Percentiles rank a stretch among this genome's conserved stretches.
Conservation (phyloP, 176 grass and related monocot species). For the Raddia distichophylla region DNA sequence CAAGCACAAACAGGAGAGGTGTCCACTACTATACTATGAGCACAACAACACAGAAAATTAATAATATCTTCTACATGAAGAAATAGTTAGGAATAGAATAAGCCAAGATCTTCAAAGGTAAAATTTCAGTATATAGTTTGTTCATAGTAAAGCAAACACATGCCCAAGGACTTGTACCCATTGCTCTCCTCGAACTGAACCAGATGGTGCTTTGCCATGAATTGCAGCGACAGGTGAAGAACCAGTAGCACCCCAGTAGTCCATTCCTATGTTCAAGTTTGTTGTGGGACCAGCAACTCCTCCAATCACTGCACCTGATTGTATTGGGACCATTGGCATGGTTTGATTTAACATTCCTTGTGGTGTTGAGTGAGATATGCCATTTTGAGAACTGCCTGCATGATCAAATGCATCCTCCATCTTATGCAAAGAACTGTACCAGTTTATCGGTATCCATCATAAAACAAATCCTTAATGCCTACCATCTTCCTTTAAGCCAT, state of each 20-base stretch:
- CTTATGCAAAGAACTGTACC: constrained; percentile 32
- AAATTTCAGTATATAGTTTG: constrained; percentile 17
- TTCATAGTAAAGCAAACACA: constrained; percentile 21
- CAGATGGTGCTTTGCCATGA: constrained; percentile 45
- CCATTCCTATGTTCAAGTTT: constrained; percentile 85
- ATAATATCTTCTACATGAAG: not conserved
- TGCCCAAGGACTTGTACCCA: constrained; percentile 54
- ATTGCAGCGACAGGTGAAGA: constrained; percentile 58
- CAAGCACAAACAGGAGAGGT: not conserved
- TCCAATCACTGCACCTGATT: constrained; percentile 55
- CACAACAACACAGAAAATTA: not conserved
- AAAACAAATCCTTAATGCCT: constrained; percentile 28
- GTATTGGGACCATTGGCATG: constrained; percentile 62
- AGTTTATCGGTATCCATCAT: constrained; percentile 23
- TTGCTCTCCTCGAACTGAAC: constrained; percentile 54
- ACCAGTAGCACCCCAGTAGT: constrained; percentile 72
- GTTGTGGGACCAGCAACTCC: constrained; percentile 68
- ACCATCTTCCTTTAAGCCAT: constrained; percentile 64
- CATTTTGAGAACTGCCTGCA: constrained; percentile 66
- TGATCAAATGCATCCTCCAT: constrained; percentile 41
- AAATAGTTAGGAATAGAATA: constrained; percentile 8
- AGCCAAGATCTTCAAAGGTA: not conserved
- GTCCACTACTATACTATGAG: not conserved
- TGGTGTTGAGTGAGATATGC: constrained; percentile 46
- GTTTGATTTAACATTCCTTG: constrained; percentile 58